phyloP scores from a whole-genome alignment of 1,139 yeast genomes.

The Pneumocystis carinii region DNA sequence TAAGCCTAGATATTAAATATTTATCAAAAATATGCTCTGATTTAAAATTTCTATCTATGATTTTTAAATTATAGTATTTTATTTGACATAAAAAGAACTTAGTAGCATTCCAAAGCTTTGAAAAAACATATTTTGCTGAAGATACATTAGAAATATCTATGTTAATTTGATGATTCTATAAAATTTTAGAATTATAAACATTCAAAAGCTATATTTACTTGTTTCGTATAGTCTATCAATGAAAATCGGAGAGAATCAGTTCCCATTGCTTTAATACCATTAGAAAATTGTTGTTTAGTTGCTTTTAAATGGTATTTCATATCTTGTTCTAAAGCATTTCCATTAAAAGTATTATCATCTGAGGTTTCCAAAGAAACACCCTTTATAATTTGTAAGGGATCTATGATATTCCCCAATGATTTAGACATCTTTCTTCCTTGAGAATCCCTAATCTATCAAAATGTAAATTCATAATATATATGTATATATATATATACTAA shows the following conservation, averaged over 20 bases:
- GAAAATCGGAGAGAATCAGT: constrained; percentile 12
- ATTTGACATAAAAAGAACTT: constrained; percentile 4
- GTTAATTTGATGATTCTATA: constrained; percentile 3
- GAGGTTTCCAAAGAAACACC: constrained; percentile 5
- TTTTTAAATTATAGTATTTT: not conserved
- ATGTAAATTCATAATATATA: not conserved
- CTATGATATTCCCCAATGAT: constrained; percentile 13
- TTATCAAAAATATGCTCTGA: not conserved
- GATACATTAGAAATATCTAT: constrained; percentile 6
- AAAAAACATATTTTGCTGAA: constrained; percentile 7
- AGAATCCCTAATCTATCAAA: constrained; percentile 6
- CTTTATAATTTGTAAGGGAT: constrained; percentile 10
- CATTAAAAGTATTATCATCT: not conserved
- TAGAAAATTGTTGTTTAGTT: constrained; percentile 3
- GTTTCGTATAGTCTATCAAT: constrained; percentile 8
- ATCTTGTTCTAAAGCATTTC: constrained; percentile 3
- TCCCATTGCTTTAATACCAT: constrained; percentile 8
- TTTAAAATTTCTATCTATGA: not conserved
- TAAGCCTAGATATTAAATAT: not conserved
- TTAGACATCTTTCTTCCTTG: constrained; percentile 14
- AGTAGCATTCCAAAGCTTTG: constrained; percentile 12
- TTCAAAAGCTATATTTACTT: constrained; percentile 1
- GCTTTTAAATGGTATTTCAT: not conserved
- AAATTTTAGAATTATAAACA: not conserved
- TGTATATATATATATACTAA: not conserved